Evolutionary conservation across 2,329 filamentous ascomycete genomes (phyloP).

Genomic region (Fusarium sp.): DNA sequence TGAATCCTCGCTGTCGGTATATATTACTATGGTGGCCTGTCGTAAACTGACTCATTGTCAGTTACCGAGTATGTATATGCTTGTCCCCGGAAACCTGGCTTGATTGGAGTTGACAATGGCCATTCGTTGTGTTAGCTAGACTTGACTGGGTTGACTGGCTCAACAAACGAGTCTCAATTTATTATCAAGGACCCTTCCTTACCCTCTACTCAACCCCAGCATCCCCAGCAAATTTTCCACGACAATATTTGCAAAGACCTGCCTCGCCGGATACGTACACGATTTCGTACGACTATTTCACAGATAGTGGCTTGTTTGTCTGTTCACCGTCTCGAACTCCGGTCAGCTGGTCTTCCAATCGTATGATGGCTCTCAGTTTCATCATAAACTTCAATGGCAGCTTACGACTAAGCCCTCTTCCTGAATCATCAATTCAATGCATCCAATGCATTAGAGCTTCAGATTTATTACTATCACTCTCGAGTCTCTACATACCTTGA

Average conservation of each 20-base stretch:
- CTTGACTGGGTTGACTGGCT: not conserved
- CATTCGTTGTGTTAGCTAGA: not conserved
- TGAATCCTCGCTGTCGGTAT: not conserved
- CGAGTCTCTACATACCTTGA: slow-evolving; percentile 24
- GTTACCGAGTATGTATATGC: slow-evolving; percentile 2
- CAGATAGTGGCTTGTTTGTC: slow-evolving; percentile 40
- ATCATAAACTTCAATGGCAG: slow-evolving; percentile 10
- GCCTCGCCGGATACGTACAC: slow-evolving; percentile 32
- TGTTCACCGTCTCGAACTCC: slow-evolving; percentile 44
- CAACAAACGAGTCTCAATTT: not conserved
- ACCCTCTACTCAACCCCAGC: slow-evolving; percentile 22
- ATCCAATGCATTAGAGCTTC: slow-evolving; percentile 24
- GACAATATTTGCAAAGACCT: slow-evolving; percentile 8
- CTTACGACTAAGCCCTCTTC: slow-evolving; percentile 18
- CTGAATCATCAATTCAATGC: slow-evolving; percentile 12
- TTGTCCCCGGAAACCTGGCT: not conserved
- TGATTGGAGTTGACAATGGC: not conserved
- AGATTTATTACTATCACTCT: slow-evolving; percentile 3
- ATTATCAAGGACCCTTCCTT: not conserved
- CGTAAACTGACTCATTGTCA: not conserved
- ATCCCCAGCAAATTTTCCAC: slow-evolving; percentile 5
- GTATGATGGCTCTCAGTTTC: slow-evolving; percentile 43
- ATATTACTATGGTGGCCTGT: too few relatives aligned
- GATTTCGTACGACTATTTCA: slow-evolving; percentile 42
- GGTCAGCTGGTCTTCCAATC: slow-evolving; percentile 43